Conservation (phyloP, 2,329 filamentous ascomycete species). For the Teratosphaeria destructans region DNA sequence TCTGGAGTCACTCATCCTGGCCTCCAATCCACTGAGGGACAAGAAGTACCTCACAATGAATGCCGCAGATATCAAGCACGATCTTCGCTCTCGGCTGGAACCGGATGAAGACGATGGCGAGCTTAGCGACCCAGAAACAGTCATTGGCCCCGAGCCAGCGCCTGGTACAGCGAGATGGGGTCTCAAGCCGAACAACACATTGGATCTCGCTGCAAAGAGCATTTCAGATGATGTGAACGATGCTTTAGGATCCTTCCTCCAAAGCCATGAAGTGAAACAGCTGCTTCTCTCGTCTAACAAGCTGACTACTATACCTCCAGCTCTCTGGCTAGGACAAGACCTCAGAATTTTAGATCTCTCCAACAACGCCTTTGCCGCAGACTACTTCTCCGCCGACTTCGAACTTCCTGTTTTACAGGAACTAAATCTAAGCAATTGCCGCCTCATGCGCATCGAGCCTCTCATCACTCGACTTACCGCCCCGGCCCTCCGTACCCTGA, state of each 20-base stretch:
- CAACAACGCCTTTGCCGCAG: slow-evolving; percentile 34
- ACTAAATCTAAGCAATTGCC: slow-evolving; percentile 65
- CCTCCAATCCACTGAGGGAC: slow-evolving; percentile 83
- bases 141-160: slow-evolving; percentile 9
- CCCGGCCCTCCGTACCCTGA: slow-evolving; percentile 63
- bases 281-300: slow-evolving; percentile 69
- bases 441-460: slow-evolving; percentile 58
- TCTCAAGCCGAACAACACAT: slow-evolving; percentile 24
- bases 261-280: slow-evolving; percentile 39
- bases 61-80: slow-evolving; percentile 70
- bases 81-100: slow-evolving; percentile 53
- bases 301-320: slow-evolving; percentile 57
- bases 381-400: slow-evolving; percentile 55
- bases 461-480: slow-evolving; percentile 60
- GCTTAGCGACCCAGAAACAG: slow-evolving; percentile 13
- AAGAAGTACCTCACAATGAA: slow-evolving; percentile 74
- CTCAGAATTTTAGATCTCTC: slow-evolving; percentile 44
- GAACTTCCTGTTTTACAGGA: slow-evolving; percentile 62
- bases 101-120: slow-evolving; percentile 27
- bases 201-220: slow-evolving; percentile 31
- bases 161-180: slow-evolving; percentile 14
- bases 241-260: slow-evolving; percentile 33
- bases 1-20: slow-evolving; percentile 63
- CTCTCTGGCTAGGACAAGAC: slow-evolving; percentile 59
- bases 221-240: slow-evolving; percentile 30